Percentiles rank a stretch among this genome's conserved stretches.
Conservation (phyloP, 345 rosid genomes). For the Carallia brachiata region DNA sequence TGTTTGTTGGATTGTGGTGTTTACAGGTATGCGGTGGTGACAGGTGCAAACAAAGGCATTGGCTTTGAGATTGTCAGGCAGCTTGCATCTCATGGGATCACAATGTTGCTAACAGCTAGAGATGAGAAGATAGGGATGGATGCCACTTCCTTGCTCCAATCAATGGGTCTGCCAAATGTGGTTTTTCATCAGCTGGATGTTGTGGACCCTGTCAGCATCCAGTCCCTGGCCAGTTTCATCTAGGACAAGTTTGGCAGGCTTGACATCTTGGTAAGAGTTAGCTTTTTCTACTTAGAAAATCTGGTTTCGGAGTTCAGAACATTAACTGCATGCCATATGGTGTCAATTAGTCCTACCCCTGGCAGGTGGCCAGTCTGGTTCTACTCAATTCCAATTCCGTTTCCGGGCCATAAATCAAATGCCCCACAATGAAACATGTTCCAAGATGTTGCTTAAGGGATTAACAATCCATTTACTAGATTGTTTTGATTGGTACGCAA, state of each 20-base stretch:
- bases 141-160: constrained; percentile 34
- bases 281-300: background rate
- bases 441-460: background rate
- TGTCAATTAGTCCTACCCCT: background rate
- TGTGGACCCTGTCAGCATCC: constrained; percentile 35
- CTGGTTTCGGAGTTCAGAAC: background rate
- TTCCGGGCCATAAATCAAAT: too few relatives aligned
- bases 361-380: too few relatives aligned
- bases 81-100: constrained; percentile 39
- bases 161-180: constrained; percentile 35
- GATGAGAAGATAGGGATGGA: constrained; percentile 38
- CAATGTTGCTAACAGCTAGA: constrained; percentile 46
- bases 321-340: background rate
- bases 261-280: constrained; percentile 36
- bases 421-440: too few relatives aligned
- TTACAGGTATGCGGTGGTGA: constrained; percentile 46
- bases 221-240: constrained; percentile 35
- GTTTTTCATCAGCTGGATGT: constrained; percentile 55
- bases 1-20: background rate
- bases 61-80: constrained; percentile 46
- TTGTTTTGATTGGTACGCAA: background rate
- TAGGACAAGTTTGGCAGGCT: constrained; percentile 40
- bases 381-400: too few relatives aligned
- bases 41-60: constrained; percentile 51
- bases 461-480: background rate